These are phyloP conservation scores for Geotrichum phurueaensis DNA, from an alignment of 1,139 yeast species.

Conservation along the genomic window DNA sequence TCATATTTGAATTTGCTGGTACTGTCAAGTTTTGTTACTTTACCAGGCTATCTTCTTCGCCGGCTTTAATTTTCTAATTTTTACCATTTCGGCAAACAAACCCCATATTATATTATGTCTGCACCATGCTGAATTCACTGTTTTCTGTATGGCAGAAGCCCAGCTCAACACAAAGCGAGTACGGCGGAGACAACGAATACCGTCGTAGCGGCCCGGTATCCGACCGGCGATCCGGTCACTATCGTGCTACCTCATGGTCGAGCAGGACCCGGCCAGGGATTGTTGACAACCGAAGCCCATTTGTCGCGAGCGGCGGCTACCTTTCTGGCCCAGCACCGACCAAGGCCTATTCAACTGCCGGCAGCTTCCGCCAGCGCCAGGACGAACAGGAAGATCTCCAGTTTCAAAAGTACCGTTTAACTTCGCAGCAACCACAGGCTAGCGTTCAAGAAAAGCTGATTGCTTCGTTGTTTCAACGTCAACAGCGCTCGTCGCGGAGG, in stretches of 20 bases:
- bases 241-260: not conserved
- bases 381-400: not conserved
- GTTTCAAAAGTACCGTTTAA: not conserved
- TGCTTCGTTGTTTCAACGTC: slow-evolving; percentile 14
- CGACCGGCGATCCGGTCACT: not conserved
- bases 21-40: not conserved
- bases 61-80: not conserved
- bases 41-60: not conserved
- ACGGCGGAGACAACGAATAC: not conserved
- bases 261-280: not conserved
- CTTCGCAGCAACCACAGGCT: not conserved
- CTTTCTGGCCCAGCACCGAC: not conserved
- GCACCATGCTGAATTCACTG: slow-evolving; percentile 2
- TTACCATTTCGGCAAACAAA: not conserved
- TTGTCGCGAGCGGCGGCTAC: slow-evolving; percentile 1
- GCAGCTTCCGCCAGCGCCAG: slow-evolving; percentile 3
- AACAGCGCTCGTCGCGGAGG: slow-evolving; percentile 6
- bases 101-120: not conserved
- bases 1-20: not conserved
- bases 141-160: slow-evolving; percentile 10
- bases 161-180: slow-evolving; percentile 5
- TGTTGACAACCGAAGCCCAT: not conserved
- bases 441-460: slow-evolving; percentile 14
- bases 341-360: slow-evolving; percentile 12
- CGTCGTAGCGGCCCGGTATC: not conserved